phyloP scores from a whole-genome alignment of 2,329 filamentous ascomycete species.

The Trichoderma semiorbis region DNA sequence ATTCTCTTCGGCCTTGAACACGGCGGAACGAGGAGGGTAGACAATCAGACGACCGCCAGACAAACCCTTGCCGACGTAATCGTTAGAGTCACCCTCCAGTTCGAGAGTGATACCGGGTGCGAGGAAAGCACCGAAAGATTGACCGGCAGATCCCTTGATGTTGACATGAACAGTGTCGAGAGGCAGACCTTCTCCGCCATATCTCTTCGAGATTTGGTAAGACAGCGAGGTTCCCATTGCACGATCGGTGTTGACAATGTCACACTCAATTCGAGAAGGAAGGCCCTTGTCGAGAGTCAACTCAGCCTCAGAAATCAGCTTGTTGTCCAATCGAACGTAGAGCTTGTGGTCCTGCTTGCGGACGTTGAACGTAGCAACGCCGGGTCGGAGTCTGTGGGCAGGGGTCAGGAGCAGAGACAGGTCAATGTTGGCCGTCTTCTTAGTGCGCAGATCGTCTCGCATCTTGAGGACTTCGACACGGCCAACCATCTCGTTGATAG shows the following conservation, averaged over 20 bases:
- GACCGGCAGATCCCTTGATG: constrained; percentile 92
- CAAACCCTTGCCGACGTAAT: constrained; percentile 94
- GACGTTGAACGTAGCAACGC: constrained; percentile 94
- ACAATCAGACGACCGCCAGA: constrained; percentile 91
- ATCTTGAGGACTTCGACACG: constrained; percentile 83
- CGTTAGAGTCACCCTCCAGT: constrained; percentile 92
- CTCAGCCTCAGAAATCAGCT: constrained; percentile 93
- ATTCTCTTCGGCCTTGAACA: constrained; percentile 96
- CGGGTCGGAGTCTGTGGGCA: constrained; percentile 90
- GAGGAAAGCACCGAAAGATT: constrained; percentile 93
- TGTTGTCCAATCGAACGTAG: constrained; percentile 91
- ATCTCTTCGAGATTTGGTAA: constrained; percentile 91
- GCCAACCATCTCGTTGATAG: constrained; percentile 96
- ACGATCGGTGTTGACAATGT: constrained; percentile 95
- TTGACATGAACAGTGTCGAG: constrained; percentile 94
- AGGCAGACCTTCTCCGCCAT: constrained; percentile 83
- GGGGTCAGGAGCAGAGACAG: constrained; percentile 89
- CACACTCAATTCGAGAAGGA: constrained; percentile 89
- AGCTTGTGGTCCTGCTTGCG: constrained; percentile 96
- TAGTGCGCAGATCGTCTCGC: constrained; percentile 80
- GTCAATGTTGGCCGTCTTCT: constrained; percentile 91
- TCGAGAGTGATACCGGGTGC: constrained; percentile 92
- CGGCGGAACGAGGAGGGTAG: constrained; percentile 84
- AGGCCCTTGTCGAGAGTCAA: constrained; percentile 91
- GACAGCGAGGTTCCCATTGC: constrained; percentile 90